Evolutionary conservation across 106 monocot genomes (phyloP).

Genomic region (Allium fistulosum): DNA sequence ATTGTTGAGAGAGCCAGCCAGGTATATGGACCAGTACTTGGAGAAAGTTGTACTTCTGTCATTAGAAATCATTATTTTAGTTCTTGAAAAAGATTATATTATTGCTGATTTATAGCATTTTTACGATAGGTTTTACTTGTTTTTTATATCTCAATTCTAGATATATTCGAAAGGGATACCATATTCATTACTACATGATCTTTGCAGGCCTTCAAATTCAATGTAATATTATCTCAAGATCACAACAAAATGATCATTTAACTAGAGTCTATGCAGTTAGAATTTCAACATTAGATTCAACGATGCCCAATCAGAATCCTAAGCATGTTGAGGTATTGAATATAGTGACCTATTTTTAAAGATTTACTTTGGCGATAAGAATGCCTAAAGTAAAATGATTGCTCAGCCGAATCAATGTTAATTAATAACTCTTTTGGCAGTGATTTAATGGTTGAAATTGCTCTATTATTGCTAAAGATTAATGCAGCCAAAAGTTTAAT

Average conservation of each 20-base stretch:
- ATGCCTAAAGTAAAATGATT: too few relatives aligned
- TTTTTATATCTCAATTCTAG: neutral
- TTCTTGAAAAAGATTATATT: conserved; percentile 65
- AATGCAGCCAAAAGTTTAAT: conserved; percentile 59
- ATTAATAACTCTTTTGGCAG: conserved; percentile 21
- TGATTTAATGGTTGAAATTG: conserved; percentile 76
- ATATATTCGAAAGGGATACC: conserved; percentile 1
- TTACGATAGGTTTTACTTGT: conserved; percentile 61
- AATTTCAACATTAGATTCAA: conserved; percentile 73
- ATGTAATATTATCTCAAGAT: conserved; percentile 82
- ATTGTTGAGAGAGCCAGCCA: conserved; percentile 64
- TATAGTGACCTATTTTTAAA: too few relatives aligned
- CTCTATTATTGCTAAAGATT: conserved; percentile 68
- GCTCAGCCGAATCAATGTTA: too few relatives aligned
- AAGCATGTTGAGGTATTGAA: conserved; percentile 55
- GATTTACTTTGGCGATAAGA: too few relatives aligned
- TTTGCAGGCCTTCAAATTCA: conserved; percentile 53
- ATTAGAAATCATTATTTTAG: conserved; percentile 74
- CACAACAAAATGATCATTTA: conserved; percentile 62
- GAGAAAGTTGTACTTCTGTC: conserved; percentile 78
- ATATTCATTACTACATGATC: conserved; percentile 9
- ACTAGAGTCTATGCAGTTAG: conserved; percentile 82
- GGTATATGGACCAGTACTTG: conserved; percentile 47
- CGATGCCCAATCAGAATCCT: conserved; percentile 74
- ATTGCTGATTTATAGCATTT: conserved; percentile 82